Base-by-base conservation (phyloP, 169 alveolate genomes). In the Cryptosporidium canis region DNA sequence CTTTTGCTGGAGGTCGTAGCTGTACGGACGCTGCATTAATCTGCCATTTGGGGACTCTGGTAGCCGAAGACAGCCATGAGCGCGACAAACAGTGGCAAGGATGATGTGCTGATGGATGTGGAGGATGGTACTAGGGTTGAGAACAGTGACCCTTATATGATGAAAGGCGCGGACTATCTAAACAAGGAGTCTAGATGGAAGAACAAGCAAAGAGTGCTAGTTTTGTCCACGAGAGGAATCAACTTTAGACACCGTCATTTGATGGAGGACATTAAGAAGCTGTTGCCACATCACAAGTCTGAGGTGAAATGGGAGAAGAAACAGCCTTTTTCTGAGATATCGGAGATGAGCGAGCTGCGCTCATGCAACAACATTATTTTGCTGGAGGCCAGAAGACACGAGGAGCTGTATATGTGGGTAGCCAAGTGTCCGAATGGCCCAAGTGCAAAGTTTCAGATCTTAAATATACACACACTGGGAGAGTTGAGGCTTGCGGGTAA, bases 221-320 rank as follows among this genome's bases (percentile, higher is more conserved):
- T 98, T 37, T 96, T 98, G 43, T 94, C 98, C 48, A 95, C 98
- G 27, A 95, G 99, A 43, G 98, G 99, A 53, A 96, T 97, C 18
- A 93, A 98, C 29, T 95, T 95, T 61, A 93, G 97, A 83, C 96
- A 96, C 56, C 91, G 98, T 71, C 98, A 97, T 83, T 93, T 98
- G 64, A 91, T 98, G 85, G 96, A 94, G 43, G 99, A 98, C 90
- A 72, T 98, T 35, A 93, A 96, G 83, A 93, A 94, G 83, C 93
- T 98, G 67, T 92, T 98, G 39, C 99, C 99, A 24, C 99, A 98
- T 93, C 98, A 97, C 90, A 98, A 97, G 87, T 92, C 97, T 68
- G 99, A 98, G 92, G 96, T 93, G 29, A 95, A 95, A 66, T 93
- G 97, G 97, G 96, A 95, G 58, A 95, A 93, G 87, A 95, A 95